Evolutionary conservation across 805 yeast species (phyloP).

Genomic region (Debaryomyces castellii): DNA sequence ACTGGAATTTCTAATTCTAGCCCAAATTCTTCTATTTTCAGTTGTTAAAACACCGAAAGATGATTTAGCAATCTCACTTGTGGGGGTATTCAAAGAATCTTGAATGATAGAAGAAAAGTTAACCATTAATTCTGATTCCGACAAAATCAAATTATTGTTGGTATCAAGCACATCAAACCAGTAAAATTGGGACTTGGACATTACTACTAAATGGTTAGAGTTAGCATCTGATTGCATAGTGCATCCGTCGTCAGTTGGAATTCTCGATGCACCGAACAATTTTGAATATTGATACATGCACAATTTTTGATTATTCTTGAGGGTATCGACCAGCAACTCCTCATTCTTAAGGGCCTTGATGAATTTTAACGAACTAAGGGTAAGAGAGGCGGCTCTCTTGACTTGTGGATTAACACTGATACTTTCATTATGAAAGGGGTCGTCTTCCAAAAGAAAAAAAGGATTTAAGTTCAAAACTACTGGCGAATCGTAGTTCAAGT

Average conservation of each 20-base stretch:
- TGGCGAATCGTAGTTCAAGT: conserved; percentile 81
- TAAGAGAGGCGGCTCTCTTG: conserved; percentile 76
- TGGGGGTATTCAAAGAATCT: conserved; percentile 60
- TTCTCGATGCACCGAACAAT: conserved; percentile 83
- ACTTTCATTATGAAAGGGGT: conserved; percentile 69
- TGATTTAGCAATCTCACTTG: conserved; percentile 63
- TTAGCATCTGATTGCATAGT: conserved; percentile 77
- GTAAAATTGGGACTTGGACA: conserved; percentile 84
- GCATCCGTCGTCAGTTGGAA: conserved; percentile 79
- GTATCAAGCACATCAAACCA: conserved; percentile 91
- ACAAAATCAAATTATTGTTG: conserved; percentile 65
- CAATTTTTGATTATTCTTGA: conserved; percentile 60
- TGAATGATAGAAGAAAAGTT: conserved; percentile 74
- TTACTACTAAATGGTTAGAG: conserved; percentile 77
- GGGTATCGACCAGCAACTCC: conserved; percentile 68
- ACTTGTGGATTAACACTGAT: conserved; percentile 55
- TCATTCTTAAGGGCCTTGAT: conserved; percentile 75
- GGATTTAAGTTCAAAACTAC: conserved; percentile 93
- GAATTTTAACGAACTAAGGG: conserved; percentile 75
- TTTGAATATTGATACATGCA: conserved; percentile 92
- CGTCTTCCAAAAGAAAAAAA: conserved; percentile 86
- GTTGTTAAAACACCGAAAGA: conserved; percentile 90
- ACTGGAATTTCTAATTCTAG: conserved; percentile 59
- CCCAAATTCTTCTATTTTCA: conserved; percentile 88
- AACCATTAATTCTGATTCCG: conserved; percentile 71